Conservation (phyloP, 177 flowering plant genomes). For the Vitis hybrid region DNA sequence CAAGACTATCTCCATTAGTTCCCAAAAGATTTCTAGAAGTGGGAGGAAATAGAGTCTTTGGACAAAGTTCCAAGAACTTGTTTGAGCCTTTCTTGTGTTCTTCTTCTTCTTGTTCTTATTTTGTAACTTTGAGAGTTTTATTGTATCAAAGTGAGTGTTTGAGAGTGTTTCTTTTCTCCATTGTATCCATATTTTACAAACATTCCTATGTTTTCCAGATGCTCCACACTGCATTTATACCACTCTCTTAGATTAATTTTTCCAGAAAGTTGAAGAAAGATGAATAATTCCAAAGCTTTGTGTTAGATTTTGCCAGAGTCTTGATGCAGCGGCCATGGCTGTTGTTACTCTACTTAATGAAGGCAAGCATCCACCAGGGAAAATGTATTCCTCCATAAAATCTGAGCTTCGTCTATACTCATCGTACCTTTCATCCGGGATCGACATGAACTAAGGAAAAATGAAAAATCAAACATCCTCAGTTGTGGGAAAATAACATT, state of each 20-base stretch:
- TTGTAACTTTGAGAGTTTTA: no score
- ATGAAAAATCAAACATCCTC: background rate
- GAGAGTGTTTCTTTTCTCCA: no score
- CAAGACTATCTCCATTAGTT: no score
- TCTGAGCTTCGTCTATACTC: slow-evolving; percentile 82
- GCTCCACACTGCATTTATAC: no score
- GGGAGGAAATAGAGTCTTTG: no score
- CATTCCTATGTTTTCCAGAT: no score
- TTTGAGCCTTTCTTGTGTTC: no score
- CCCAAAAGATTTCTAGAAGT: no score
- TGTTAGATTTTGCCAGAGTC: slow-evolving; percentile 61
- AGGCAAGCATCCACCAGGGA: slow-evolving; percentile 88
- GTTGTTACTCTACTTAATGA: slow-evolving; percentile 71
- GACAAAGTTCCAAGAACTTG: no score
- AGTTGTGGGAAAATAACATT: background rate
- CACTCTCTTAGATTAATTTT: background rate
- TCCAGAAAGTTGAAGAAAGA: background rate
- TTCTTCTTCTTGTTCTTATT: no score
- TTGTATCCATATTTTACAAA: no score
- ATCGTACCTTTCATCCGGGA: slow-evolving; percentile 77
- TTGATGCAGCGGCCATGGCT: slow-evolving; percentile 78
- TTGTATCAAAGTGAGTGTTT: no score
- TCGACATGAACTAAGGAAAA: slow-evolving; percentile 63
- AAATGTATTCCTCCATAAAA: slow-evolving; percentile 88
- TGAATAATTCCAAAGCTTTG: background rate